Conservation (phyloP, 2,329 filamentous ascomycete genomes). For the Ophiocordyceps camponoti-floridani region DNA sequence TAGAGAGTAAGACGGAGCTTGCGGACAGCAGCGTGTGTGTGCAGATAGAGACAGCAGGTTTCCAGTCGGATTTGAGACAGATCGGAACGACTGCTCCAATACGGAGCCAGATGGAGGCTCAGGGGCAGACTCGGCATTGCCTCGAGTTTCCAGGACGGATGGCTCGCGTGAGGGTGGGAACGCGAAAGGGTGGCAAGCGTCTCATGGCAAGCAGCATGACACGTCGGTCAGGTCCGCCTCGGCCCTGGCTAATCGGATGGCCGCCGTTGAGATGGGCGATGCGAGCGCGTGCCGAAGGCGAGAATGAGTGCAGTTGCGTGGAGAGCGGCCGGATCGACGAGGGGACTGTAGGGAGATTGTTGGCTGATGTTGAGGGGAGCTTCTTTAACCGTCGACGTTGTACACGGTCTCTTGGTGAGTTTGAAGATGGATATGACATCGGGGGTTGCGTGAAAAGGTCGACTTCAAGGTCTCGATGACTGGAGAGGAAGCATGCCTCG, state of each 20-base stretch:
- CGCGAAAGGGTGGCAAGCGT: neutral
- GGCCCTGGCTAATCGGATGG: neutral
- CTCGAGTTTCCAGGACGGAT: neutral
- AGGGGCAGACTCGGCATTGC: neutral
- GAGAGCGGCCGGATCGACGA: too few species aligned
- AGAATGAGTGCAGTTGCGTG: too few species aligned
- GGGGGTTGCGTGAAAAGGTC: too few species aligned
- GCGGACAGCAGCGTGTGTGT: neutral
- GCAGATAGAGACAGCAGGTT: slow-evolving; percentile 1
- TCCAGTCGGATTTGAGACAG: neutral
- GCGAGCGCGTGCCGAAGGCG: too few species aligned
- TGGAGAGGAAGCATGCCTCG: too few species aligned
- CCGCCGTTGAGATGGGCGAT: too few species aligned
- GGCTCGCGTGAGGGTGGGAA: neutral
- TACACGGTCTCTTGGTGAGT: too few species aligned
- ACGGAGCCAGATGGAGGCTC: neutral
- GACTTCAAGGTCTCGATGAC: too few species aligned
- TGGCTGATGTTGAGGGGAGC: too few species aligned
- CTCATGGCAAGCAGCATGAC: neutral
- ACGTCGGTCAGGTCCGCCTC: neutral
- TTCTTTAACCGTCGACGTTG: too few species aligned
- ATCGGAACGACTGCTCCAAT: neutral
- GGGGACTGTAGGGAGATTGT: too few species aligned
- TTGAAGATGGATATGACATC: too few species aligned
- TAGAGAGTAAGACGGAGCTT: neutral